Evolutionary conservation across 345 rosid genomes (phyloP).

Genomic region (Bruguiera gymnorhiza): DNA sequence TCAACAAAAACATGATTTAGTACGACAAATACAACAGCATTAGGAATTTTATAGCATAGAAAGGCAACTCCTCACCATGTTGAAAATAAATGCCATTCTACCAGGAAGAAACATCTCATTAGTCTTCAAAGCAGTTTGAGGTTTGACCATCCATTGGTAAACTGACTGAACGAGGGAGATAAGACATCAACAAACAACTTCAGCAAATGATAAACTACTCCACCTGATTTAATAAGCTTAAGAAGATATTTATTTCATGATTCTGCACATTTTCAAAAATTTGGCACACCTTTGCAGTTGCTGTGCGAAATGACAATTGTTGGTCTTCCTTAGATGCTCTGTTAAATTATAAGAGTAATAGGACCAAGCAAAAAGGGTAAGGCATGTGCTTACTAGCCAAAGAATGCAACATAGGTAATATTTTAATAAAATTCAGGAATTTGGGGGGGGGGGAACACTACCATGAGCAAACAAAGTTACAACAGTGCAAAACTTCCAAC

Average conservation of each 20-base stretch:
- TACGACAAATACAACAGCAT: too few species aligned
- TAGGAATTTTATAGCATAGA: too few species aligned
- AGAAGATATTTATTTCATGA: neutral
- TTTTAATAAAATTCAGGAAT: neutral
- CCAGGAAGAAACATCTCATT: constrained; percentile 98
- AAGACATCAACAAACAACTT: constrained; percentile 10
- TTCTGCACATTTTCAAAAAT: constrained; percentile 9
- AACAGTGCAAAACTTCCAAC: too few species aligned
- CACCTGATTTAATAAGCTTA: neutral
- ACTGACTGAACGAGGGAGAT: constrained; percentile 55
- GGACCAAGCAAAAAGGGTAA: neutral
- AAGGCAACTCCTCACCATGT: constrained; percentile 64
- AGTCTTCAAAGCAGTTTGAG: constrained; percentile 74
- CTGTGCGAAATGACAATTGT: constrained; percentile 75
- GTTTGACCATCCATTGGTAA: constrained; percentile 90
- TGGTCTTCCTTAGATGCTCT: constrained; percentile 74
- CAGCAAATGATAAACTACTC: constrained; percentile 4
- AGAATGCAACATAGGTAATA: neutral
- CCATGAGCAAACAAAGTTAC: neutral
- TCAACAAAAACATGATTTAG: too few species aligned
- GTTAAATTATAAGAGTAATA: neutral
- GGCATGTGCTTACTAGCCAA: neutral
- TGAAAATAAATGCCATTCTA: constrained; percentile 79
- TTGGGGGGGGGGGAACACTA: too few species aligned
- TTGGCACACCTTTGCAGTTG: constrained; percentile 66